phyloP scores from a whole-genome alignment of 176 grass and related monocot genomes.

The Melocanna baccifera region DNA sequence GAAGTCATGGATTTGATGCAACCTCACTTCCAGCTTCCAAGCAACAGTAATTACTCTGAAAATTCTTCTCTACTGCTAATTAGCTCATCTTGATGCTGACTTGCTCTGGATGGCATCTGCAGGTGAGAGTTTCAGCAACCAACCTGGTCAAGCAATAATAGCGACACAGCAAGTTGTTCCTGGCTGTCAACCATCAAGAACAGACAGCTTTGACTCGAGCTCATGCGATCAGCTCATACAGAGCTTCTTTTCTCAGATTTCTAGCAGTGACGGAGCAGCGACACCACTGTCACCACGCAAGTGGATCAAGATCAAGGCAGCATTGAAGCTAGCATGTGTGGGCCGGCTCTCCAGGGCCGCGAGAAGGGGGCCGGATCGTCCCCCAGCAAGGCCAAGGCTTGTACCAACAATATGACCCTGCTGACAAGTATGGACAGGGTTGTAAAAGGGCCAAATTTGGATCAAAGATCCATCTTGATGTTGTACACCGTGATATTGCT shows the following conservation, averaged over 20 bases:
- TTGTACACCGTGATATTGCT: slow-evolving; percentile 1
- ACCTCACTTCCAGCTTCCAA: slow-evolving; percentile 12
- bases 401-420: slow-evolving; percentile 39
- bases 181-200: slow-evolving; percentile 35
- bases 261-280: slow-evolving; percentile 7
- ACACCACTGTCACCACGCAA: slow-evolving; percentile 44
- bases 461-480: slow-evolving; percentile 29
- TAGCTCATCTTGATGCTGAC: slow-evolving; percentile 12
- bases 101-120: slow-evolving; percentile 8
- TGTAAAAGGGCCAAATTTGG: not conserved
- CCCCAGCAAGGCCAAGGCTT: slow-evolving; percentile 31
- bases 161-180: slow-evolving; percentile 5
- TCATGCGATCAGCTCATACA: slow-evolving; percentile 34
- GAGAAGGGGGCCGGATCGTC: not conserved
- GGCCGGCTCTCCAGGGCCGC: slow-evolving; percentile 28
- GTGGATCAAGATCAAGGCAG: slow-evolving; percentile 49
- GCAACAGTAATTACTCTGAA: slow-evolving; percentile 29
- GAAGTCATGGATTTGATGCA: slow-evolving; percentile 17
- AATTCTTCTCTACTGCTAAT: not conserved
- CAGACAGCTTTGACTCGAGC: slow-evolving; percentile 45
- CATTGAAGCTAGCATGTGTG: slow-evolving; percentile 40
- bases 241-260: slow-evolving; percentile 23
- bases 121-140: slow-evolving; percentile 38
- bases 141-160: not conserved
- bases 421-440: not conserved